Percentiles rank a stretch among this genome's conserved stretches.
phyloP scores from a whole-genome alignment of 2,329 filamentous ascomycete species.

The Beauveria medogensis region DNA sequence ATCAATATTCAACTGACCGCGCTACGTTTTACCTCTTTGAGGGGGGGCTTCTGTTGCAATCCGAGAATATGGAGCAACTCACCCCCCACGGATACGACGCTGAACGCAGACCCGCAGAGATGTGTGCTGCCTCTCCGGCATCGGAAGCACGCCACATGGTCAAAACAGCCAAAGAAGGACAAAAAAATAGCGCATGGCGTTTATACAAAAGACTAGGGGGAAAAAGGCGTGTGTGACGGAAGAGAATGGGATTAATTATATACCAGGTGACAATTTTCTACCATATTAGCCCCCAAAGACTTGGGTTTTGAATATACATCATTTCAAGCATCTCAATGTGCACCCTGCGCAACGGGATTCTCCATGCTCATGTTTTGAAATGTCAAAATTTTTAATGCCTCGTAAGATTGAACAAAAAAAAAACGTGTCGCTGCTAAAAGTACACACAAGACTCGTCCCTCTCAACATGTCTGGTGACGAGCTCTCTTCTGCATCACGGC shows the following conservation, averaged over 20 bases:
- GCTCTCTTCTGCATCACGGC: neutral
- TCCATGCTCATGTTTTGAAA: no score
- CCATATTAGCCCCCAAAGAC: neutral
- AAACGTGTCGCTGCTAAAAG: neutral
- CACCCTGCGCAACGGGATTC: neutral
- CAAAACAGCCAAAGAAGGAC: neutral
- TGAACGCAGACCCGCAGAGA: neutral
- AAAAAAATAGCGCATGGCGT: neutral
- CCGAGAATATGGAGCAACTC: neutral
- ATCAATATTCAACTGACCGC: neutral
- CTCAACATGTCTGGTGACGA: neutral
- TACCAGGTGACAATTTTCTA: neutral
- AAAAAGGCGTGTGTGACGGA: neutral
- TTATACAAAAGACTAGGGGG: neutral
- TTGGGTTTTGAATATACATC: slow-evolving; percentile 3
- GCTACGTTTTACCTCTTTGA: neutral
- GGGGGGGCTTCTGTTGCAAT: no score
- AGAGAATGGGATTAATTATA: neutral
- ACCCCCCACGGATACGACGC: neutral
- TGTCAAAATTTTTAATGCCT: no score
- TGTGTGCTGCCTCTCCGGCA: slow-evolving; percentile 1
- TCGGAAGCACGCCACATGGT: neutral
- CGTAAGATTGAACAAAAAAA: neutral
- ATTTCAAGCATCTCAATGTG: neutral
- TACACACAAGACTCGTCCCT: neutral